Base-by-base conservation (phyloP, 352 stramenopile genomes). In the Ophiocytium majus region DNA sequence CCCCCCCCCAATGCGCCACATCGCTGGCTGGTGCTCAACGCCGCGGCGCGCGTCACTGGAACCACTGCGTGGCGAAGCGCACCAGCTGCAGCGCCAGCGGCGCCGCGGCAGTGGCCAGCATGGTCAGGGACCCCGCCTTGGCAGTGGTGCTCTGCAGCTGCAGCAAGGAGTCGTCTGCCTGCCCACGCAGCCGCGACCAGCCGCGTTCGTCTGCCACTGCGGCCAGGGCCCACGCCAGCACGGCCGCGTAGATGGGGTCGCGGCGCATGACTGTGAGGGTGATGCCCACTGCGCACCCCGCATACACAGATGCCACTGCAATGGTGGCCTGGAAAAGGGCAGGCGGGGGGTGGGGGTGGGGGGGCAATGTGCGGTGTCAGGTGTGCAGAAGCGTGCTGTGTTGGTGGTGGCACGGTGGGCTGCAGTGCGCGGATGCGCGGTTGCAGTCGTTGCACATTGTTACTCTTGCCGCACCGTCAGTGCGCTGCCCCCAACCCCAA, bases 211-310 rank as follows among this genome's bases (percentile, higher is more conserved):
- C 83, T 28, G 82, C 86, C 28, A 89, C 80, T 10, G 86, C 83
- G 34, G 76, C 74, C 1, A 89, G 79, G 1, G 86, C 86, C 86
- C 86, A 89, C 76, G 83, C 86, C 28, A 89, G 5, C 5, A 89
- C 86, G 14, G 32, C 43, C 23, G 64, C 50, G 64, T 82, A 86
- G 0, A 89, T n/a, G 0, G 86, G 80, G 34, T 89, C 86, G 33
- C 84, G 37, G 9, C 79, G 84, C 10, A 35, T 19, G 50, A 84
- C 9, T 17, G 83, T 79, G n/a, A 89, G 49, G n/a, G 50, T 79
- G 1, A 34, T 64, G 1, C 83, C 86, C 0, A 89, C 43, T 19
- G 76, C 50, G 17, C 82, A 76, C n/a, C 84, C 86, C 63, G 84
- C 74, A 28, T 78, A 31, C 35, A 89, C 37, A 35, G 81, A 83